phyloP scores from a whole-genome alignment of 2,329 filamentous ascomycete species.

The Penicillium palitans region DNA sequence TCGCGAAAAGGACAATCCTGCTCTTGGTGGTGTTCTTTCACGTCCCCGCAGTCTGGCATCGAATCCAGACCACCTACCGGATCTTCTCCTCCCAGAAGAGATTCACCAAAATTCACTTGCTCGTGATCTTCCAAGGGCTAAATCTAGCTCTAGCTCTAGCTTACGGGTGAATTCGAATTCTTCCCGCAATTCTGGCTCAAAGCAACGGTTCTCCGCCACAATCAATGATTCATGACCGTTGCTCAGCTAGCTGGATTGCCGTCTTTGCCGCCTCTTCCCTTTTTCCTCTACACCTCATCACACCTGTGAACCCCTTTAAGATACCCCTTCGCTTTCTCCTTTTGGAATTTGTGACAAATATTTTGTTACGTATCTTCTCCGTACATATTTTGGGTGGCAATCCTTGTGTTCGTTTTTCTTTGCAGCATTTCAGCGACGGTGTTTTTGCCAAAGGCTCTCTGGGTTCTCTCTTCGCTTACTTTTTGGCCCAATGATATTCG shows the following conservation, averaged over 20 bases:
- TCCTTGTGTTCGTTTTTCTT: not conserved
- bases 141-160: conserved; percentile 6
- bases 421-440: conserved; percentile 13
- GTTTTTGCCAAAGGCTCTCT: conserved; percentile 1
- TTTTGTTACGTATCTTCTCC: not conserved
- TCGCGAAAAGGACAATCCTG: conserved; percentile 34
- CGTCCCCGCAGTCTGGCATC: conserved; percentile 31
- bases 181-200: not conserved
- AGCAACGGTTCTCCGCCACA: not conserved
- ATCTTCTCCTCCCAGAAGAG: conserved; percentile 20
- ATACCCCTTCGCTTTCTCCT: conserved; percentile 7
- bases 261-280: not conserved
- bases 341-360: not conserved
- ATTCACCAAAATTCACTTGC: conserved; percentile 8
- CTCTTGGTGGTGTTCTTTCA: conserved; percentile 32
- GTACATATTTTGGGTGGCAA: not conserved
- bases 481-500: not conserved
- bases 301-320: not conserved
- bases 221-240: not conserved
- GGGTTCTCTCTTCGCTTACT: not conserved
- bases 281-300: not conserved
- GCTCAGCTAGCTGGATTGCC: not conserved
- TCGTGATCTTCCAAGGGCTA: not conserved
- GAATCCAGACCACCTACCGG: conserved; percentile 24
- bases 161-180: not conserved